Evolutionary conservation across 2,329 filamentous ascomycete species (phyloP).

Genomic region (Whalleya microplaca): DNA sequence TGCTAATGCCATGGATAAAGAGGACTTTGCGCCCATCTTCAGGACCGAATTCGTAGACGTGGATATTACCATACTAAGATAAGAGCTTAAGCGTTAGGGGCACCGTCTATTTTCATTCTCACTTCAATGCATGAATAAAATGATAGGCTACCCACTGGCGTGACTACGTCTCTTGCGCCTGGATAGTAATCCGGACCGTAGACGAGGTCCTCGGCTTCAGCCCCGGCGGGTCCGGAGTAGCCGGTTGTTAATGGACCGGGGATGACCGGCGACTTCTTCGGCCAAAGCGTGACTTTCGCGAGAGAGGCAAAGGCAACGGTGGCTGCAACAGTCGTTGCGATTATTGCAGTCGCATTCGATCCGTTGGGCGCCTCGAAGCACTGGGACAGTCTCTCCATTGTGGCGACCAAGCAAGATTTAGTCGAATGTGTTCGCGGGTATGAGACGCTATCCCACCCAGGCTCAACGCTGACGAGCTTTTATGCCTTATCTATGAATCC

Average conservation of each 20-base stretch:
- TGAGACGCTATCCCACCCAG: background rate
- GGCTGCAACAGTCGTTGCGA: slow-evolving; percentile 46
- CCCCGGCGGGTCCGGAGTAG: slow-evolving; percentile 40
- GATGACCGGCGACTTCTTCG: slow-evolving; percentile 44
- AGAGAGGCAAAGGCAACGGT: slow-evolving; percentile 46
- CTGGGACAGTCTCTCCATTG: slow-evolving; percentile 37
- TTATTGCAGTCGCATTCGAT: slow-evolving; percentile 37
- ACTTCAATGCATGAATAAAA: background rate
- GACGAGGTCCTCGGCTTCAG: slow-evolving; percentile 43
- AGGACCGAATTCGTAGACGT: slow-evolving; percentile 84
- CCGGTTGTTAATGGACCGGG: slow-evolving; percentile 49
- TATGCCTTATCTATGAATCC: no score
- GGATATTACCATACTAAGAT: slow-evolving; percentile 69
- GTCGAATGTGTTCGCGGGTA: background rate
- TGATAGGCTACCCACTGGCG: slow-evolving; percentile 53
- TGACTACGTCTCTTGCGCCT: slow-evolving; percentile 72
- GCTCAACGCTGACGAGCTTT: background rate
- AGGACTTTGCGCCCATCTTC: slow-evolving; percentile 73
- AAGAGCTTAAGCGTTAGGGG: background rate
- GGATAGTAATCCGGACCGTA: slow-evolving; percentile 73
- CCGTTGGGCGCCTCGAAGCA: slow-evolving; percentile 29
- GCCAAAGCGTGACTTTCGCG: slow-evolving; percentile 44
- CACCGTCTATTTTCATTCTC: background rate
- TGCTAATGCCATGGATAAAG: slow-evolving; percentile 83
- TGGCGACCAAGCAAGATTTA: background rate